Evolutionary conservation across 2,329 filamentous ascomycete genomes (phyloP), one percentile per base, ranked within the genome.

Genomic region (Neospermospora avenae): DNA sequence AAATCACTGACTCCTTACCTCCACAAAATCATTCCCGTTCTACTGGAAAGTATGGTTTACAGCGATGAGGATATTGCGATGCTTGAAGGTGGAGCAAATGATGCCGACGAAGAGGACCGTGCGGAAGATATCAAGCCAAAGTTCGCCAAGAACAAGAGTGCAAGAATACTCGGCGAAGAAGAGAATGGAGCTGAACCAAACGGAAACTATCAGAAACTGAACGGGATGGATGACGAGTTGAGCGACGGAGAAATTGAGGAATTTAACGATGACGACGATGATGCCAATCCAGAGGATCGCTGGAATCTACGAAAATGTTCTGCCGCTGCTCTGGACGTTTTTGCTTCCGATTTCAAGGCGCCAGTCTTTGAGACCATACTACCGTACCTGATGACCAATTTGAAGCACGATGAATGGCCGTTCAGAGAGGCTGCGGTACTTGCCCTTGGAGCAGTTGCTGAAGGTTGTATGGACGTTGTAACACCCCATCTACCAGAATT

Each of bases 281-380:
- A 91, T 62, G 84, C 82, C 53, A 91, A 93, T 68, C 91, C 91
- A 0, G 95, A 98, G 73, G 91, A 96, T 73, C 85, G 86, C 68
- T 99, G 95, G 95, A 98, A 93, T 57, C 80, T 99, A 56, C 86
- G 95, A 64, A 99, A 99, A 77, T 98, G 95, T 78, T 98, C 95
- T 39, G 95, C 95, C 7, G 95, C 95, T 13, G 93, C 95, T 8
- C 81, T 99, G 42, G 95, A 99, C 72, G 91, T 96, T 13, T 93
- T 99, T 69, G 92, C 95, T 18, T 89, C 88, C 55, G 90, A 96
- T 64, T 99, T 96, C 75, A 87, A 91, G 68, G 85, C 87, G 57
- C 85, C 88, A 1, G 92, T 99, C 34, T 99, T 99, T 74, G 86
- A 92, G 67, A 88, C 90, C 63, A 96, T 96, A 62, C 81, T 99